Evolutionary conservation across 2,329 filamentous ascomycete genomes (phyloP).

Genomic region (Fusarium kyushuense): DNA sequence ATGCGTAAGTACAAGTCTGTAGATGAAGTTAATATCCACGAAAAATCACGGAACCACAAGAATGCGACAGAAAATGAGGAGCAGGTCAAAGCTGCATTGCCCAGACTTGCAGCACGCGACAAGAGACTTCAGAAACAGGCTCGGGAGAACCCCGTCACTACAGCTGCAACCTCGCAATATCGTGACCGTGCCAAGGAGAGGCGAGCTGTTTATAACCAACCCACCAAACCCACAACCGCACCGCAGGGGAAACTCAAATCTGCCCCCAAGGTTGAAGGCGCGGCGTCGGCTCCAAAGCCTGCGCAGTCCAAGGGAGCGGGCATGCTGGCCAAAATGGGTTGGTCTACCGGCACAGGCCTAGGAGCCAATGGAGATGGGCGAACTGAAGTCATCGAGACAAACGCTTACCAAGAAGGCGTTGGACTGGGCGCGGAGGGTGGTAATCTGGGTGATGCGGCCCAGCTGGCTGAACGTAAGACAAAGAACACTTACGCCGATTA

Average conservation of each 20-base stretch:
- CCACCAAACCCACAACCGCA: slow-evolving; percentile 61
- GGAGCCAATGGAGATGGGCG: slow-evolving; percentile 72
- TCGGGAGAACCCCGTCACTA: slow-evolving; percentile 42
- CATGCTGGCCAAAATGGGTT: slow-evolving; percentile 79
- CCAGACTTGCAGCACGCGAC: slow-evolving; percentile 56
- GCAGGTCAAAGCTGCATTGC: slow-evolving; percentile 63
- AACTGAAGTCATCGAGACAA: slow-evolving; percentile 72
- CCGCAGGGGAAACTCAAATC: slow-evolving; percentile 54
- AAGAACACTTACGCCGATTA: slow-evolving; percentile 71
- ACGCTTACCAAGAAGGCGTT: slow-evolving; percentile 75
- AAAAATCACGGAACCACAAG: slow-evolving; percentile 58
- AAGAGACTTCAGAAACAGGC: slow-evolving; percentile 52
- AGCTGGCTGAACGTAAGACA: slow-evolving; percentile 72
- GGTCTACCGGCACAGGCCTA: slow-evolving; percentile 73
- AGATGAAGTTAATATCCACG: slow-evolving; percentile 58
- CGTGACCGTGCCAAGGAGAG: slow-evolving; percentile 77
- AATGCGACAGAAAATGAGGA: slow-evolving; percentile 55
- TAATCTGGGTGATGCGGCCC: slow-evolving; percentile 75
- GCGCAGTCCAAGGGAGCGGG: slow-evolving; percentile 72
- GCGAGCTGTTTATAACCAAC: slow-evolving; percentile 71
- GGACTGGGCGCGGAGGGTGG: slow-evolving; percentile 76
- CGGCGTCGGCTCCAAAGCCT: slow-evolving; percentile 46
- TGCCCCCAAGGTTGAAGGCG: slow-evolving; percentile 37
- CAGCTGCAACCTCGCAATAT: slow-evolving; percentile 58
- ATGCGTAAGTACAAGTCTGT: slow-evolving; percentile 61